Evolutionary conservation across 768 basidiomycete genomes (phyloP).

Genomic region (Suillus subaureus): DNA sequence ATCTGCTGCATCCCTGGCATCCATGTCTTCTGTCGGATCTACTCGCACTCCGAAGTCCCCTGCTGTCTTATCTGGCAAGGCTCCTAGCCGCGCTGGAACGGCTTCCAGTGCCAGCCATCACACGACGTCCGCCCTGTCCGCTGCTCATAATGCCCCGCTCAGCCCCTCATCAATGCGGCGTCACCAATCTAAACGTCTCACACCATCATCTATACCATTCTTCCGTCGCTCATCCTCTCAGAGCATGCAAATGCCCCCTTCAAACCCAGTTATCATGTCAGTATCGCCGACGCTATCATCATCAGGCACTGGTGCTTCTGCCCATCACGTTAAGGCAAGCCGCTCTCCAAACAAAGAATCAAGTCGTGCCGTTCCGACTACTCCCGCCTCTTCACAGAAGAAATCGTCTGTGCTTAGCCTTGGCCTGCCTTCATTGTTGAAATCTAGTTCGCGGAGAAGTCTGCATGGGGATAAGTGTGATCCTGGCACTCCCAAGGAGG

Average conservation of each 20-base stretch:
- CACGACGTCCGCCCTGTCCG: conserved; percentile 54
- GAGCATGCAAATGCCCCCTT: conserved; percentile 70
- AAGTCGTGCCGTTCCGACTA: conserved; percentile 52
- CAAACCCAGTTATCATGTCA: conserved; percentile 40
- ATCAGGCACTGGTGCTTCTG: conserved; percentile 38
- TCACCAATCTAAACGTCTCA: conserved; percentile 73
- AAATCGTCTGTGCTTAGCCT: conserved; percentile 84
- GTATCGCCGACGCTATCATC: conserved; percentile 58
- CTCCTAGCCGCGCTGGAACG: conserved; percentile 73
- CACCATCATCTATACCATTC: conserved; percentile 92
- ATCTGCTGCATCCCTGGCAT: conserved; percentile 75
- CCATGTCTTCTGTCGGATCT: conserved; percentile 74
- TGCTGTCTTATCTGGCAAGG: conserved; percentile 48
- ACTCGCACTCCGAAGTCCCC: conserved; percentile 51
- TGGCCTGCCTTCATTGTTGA: conserved; percentile 79
- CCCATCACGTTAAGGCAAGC: conserved; percentile 45
- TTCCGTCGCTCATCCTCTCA: conserved; percentile 91
- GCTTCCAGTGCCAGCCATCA: conserved; percentile 77
- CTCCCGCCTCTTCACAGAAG: conserved; percentile 65
- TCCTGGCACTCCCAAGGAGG: conserved; percentile 44
- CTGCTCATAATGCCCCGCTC: conserved; percentile 60
- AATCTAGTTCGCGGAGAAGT: conserved; percentile 83
- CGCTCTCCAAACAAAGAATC: conserved; percentile 57
- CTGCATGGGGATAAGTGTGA: conserved; percentile 61
- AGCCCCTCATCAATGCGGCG: conserved; percentile 75